These are phyloP conservation scores for Ganoderma multipileum DNA, from an alignment of 1,284 basidiomycete species.

Conservation along the genomic window DNA sequence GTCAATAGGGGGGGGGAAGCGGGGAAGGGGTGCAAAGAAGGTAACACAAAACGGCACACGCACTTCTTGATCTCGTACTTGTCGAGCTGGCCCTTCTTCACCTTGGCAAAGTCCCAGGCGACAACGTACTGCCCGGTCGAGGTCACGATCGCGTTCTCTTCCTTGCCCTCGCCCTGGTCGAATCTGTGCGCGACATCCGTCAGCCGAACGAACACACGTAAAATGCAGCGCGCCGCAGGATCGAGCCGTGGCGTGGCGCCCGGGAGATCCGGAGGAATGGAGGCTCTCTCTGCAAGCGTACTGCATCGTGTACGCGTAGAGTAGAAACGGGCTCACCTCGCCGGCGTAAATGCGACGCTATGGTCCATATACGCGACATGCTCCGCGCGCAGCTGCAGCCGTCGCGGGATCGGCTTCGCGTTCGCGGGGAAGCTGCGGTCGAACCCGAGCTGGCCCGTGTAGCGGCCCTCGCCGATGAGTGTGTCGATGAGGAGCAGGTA, in stretches of 20 bases:
- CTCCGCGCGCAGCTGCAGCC: conserved; percentile 89
- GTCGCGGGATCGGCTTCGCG: conserved; percentile 90
- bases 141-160: conserved; percentile 96
- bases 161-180: conserved; percentile 86
- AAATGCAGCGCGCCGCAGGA: not conserved
- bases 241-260: not conserved
- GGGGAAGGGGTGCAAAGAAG: conserved; percentile 4
- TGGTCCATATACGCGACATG: conserved; percentile 97
- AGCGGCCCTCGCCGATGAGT: conserved; percentile 90
- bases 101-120: conserved; percentile 95
- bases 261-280: not conserved
- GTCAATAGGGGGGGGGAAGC: conserved; percentile 21
- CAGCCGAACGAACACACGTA: conserved; percentile 4
- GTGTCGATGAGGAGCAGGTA: conserved; percentile 97
- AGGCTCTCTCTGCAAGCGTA: not conserved
- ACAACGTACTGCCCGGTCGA: conserved; percentile 96
- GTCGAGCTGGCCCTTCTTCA: conserved; percentile 90
- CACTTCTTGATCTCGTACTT: conserved; percentile 95
- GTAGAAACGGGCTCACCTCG: conserved; percentile 60
- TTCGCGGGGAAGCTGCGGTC: conserved; percentile 96
- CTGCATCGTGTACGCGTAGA: too few species aligned
- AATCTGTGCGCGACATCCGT: conserved; percentile 63
- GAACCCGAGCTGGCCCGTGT: conserved; percentile 89
- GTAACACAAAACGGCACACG: conserved; percentile 33
- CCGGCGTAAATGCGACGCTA: conserved; percentile 90